Conservation (phyloP, 352 stramenopile species). For the Pythium scleroteichum region DNA sequence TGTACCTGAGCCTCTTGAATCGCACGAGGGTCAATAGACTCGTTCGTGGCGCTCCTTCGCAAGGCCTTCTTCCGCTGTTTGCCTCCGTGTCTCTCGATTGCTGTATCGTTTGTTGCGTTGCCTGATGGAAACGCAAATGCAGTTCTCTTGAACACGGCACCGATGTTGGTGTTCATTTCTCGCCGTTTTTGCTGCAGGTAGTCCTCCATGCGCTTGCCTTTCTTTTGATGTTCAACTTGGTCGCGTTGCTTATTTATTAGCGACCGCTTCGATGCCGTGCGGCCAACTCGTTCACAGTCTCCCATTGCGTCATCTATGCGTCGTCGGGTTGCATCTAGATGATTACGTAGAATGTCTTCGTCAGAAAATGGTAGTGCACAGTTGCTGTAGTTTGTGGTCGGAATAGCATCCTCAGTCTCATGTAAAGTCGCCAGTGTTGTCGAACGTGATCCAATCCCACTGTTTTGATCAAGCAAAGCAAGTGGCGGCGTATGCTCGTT, state of each 20-base stretch:
- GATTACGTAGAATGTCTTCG: slow-evolving; percentile 29
- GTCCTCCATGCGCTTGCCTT: slow-evolving; percentile 61
- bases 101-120: background rate
- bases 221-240: slow-evolving; percentile 41
- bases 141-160: slow-evolving; percentile 68
- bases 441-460: background rate
- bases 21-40: slow-evolving; percentile 4
- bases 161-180: slow-evolving; percentile 67
- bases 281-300: slow-evolving; percentile 26
- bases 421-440: slow-evolving; percentile 12
- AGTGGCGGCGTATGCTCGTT: too few relatives aligned
- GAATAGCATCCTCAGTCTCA: slow-evolving; percentile 4
- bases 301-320: slow-evolving; percentile 51
- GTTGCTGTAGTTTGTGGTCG: background rate
- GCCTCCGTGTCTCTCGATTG: background rate
- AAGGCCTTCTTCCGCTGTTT: slow-evolving; percentile 6
- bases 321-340: slow-evolving; percentile 47
- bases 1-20: slow-evolving; percentile 14
- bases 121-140: slow-evolving; percentile 40
- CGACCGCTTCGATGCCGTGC: slow-evolving; percentile 20
- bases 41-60: background rate
- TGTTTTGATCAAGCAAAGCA: too few relatives aligned
- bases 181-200: slow-evolving; percentile 74
- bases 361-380: background rate
- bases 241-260: slow-evolving; percentile 36